phyloP scores from a whole-genome alignment of 805 yeast species.

The Pichia gijzeniarum region DNA sequence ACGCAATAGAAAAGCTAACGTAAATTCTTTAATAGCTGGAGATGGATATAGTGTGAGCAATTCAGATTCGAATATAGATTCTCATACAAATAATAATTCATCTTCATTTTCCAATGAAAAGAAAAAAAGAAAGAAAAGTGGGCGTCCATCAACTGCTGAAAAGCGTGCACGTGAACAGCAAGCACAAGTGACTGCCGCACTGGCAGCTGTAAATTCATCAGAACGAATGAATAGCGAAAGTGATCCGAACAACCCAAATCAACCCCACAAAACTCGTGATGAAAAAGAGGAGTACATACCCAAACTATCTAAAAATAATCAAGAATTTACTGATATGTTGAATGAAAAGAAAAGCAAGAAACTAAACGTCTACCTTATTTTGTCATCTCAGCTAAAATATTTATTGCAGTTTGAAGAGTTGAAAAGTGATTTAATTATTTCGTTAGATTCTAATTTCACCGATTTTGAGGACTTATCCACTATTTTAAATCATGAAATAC shows the following conservation, averaged over 20 bases:
- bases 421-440: conserved; percentile 37
- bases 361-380: conserved; percentile 35
- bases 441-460: conserved; percentile 38
- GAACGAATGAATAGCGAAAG: not conserved
- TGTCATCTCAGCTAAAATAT: conserved; percentile 39
- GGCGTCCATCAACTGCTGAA: conserved; percentile 7
- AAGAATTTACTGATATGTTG: conserved; percentile 16
- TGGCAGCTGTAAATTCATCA: not conserved
- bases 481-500: conserved; percentile 24
- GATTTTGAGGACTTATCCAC: conserved; percentile 12
- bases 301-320: conserved; percentile 28
- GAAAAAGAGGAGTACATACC: conserved; percentile 28
- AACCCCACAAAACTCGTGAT: conserved; percentile 4
- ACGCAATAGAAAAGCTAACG: not conserved
- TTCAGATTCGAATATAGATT: no score
- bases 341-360: conserved; percentile 18
- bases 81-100: not conserved
- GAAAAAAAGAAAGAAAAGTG: conserved; percentile 6
- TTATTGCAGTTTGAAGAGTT: conserved; percentile 29
- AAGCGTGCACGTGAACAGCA: conserved; percentile 6
- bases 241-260: conserved; percentile 1
- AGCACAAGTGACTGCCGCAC: conserved; percentile 1
- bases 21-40: not conserved
- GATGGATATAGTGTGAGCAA: no score
- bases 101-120: not conserved